Percentiles rank a stretch among this genome's conserved stretches.
Conservation (phyloP, 805 yeast species). For the Candida endomychidarum region DNA sequence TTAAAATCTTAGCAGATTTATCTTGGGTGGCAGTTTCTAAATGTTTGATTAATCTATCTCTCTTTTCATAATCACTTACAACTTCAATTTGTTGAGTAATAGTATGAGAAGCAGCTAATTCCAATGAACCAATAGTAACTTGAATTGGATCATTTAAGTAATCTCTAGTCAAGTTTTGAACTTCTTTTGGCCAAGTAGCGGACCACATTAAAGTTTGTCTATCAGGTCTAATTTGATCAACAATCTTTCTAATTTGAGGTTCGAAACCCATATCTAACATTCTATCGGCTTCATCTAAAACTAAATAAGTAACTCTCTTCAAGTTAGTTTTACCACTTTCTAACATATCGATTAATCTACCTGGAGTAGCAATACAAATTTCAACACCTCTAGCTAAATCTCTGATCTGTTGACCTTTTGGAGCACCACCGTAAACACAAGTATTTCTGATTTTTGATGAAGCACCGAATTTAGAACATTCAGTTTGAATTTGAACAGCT, state of each 20-base stretch:
- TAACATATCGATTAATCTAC: conserved; percentile 97
- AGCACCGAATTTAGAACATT: conserved; percentile 91
- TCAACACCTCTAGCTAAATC: conserved; percentile 94
- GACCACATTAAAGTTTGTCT: conserved; percentile 99
- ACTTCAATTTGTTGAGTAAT: conserved; percentile 94
- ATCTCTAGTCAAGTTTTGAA: conserved; percentile 88
- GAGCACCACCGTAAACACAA: conserved; percentile 99
- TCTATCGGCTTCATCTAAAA: conserved; percentile 98
- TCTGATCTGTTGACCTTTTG: conserved; percentile 96
- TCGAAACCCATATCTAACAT: conserved; percentile 99
- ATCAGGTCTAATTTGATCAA: conserved; percentile 97
- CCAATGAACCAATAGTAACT: conserved; percentile 94
- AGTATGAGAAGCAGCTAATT: conserved; percentile 93
- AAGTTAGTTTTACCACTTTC: conserved; percentile 93
- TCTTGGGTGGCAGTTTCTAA: conserved; percentile 75
- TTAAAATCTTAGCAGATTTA: conserved; percentile 71
- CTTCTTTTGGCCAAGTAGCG: conserved; percentile 99
- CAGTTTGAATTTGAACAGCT: conserved; percentile 96
- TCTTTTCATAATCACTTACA: conserved; percentile 87
- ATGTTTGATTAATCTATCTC: conserved; percentile 83
- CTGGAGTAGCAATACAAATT: conserved; percentile 97
- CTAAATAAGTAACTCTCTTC: conserved; percentile 94
- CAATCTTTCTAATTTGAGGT: conserved; percentile 98
- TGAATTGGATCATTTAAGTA: conserved; percentile 91
- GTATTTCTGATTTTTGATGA: conserved; percentile 93